Base-by-base conservation (phyloP, 2,329 filamentous ascomycete genomes). In the Fusarium buharicum region DNA sequence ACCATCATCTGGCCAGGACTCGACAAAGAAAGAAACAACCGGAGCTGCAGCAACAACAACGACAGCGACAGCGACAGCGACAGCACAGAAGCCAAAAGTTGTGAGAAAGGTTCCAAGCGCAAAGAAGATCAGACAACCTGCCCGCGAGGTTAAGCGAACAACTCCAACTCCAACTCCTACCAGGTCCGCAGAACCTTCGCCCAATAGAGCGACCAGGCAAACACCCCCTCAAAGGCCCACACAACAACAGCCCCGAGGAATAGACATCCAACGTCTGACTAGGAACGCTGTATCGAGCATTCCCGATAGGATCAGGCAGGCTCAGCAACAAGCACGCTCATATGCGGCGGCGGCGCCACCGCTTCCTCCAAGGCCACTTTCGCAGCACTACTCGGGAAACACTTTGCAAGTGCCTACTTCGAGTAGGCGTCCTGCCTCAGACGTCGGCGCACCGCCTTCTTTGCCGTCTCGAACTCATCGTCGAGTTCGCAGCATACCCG, bases 401-500 rank as follows among this genome's bases (percentile, higher is more conserved):
- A 59, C 62, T 55, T 36, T 62, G 17, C 53, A 43, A 14, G 34
- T 55, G 12, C 43, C 46, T 31, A 36, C 24, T 30, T 11, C 50
- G 17, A 33, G 24, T 18, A 59, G 49, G 39, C 60, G 67, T 20
- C 59, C 68, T 38, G 48, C 56, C 34, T 70, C 68, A 31, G 69
- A 71, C 27, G 67, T 62, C 33, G 67, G 68, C 22, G 50, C 54
- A 20, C 64, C 63, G 22, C 63, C 63, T 46, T 68, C 69, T 31
- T 48, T 72, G 20, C 70, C 71, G 9, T 70, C 71, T 38, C 63
- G 70, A 33, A 70, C 70, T 11, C 38, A 55, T 46, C 68, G 59
- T 55, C 66, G 69, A 18, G 55, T 63, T 50, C 64, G 54, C 13
- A 73, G 72, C 27, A 67, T 72, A 55, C 70, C 73, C 4, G 59